These are phyloP conservation scores for Phytophthora meadii DNA, from an alignment of 352 stramenopile genomes.

Conservation along the genomic window DNA sequence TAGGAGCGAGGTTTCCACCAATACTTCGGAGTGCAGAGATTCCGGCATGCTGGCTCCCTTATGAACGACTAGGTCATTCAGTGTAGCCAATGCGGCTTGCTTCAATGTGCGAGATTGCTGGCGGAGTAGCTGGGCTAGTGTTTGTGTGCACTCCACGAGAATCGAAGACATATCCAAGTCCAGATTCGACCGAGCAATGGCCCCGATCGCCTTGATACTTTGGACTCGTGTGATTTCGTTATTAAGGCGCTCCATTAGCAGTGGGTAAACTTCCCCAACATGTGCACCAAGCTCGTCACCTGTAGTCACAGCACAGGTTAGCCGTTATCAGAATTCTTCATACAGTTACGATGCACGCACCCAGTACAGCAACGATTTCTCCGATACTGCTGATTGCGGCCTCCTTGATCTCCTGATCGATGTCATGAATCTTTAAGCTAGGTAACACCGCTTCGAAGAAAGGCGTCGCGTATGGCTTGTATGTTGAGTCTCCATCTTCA, in stretches of 20 bases:
- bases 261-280: conserved; percentile 85
- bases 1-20: conserved; percentile 91
- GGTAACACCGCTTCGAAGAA: conserved; percentile 95
- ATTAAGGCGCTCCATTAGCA: conserved; percentile 96
- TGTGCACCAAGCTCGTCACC: conserved; percentile 85
- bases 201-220: conserved; percentile 95
- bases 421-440: conserved; percentile 95
- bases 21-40: conserved; percentile 88
- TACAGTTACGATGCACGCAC: conserved; percentile 27
- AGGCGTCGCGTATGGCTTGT: conserved; percentile 70
- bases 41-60: conserved; percentile 74
- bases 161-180: conserved; percentile 93
- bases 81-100: conserved; percentile 92
- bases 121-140: conserved; percentile 93
- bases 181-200: conserved; percentile 88
- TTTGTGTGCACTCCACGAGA: conserved; percentile 84
- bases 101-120: conserved; percentile 96
- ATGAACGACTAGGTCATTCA: conserved; percentile 91
- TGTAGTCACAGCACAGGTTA: conserved; percentile 32
- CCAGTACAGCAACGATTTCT: conserved; percentile 84
- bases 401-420: conserved; percentile 99
- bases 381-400: conserved; percentile 93
- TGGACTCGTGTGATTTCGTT: conserved; percentile 98
- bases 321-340: conserved; percentile 4
- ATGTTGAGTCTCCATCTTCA: conserved; percentile 36